Conservation (phyloP, 257 asterid genomes). For the Plantago elongata region DNA sequence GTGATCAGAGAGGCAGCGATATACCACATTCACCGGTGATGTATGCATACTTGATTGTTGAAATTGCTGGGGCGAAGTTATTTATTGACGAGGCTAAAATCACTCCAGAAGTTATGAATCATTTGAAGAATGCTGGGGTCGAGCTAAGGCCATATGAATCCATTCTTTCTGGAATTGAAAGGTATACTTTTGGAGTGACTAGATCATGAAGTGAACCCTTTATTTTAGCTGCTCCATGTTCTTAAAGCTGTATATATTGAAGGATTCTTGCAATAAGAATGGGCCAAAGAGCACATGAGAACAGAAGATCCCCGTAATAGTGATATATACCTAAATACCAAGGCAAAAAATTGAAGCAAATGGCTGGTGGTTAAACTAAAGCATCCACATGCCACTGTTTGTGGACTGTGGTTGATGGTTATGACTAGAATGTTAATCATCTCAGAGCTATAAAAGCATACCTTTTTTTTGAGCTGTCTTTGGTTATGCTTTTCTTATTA, state of each 20-base stretch:
- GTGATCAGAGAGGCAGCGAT: conserved; percentile 80
- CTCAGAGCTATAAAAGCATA: no score
- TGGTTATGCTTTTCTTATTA: no score
- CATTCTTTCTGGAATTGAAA: conserved; percentile 79
- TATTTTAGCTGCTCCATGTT: conserved; percentile 16
- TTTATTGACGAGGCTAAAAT: conserved; percentile 69
- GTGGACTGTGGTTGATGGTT: background rate
- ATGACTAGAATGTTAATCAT: background rate
- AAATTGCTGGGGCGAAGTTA: conserved; percentile 74
- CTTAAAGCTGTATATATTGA: conserved; percentile 17
- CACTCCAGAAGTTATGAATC: conserved; percentile 62
- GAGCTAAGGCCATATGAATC: conserved; percentile 75
- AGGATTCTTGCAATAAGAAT: background rate
- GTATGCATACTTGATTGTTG: conserved; percentile 89
- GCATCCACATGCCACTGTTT: background rate
- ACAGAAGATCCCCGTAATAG: conserved; percentile 1
- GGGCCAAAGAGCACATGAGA: background rate
- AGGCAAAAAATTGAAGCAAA: background rate
- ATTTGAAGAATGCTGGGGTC: conserved; percentile 74
- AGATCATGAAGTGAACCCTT: conserved; percentile 13
- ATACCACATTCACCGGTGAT: conserved; percentile 88
- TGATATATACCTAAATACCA: conserved; percentile 10
- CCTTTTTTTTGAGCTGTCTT: no score
- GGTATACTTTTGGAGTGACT: conserved; percentile 34
- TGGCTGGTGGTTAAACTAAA: conserved; percentile 7